phyloP scores from a whole-genome alignment of 345 rosid species.

The Xanthoceras sorbifolium region DNA sequence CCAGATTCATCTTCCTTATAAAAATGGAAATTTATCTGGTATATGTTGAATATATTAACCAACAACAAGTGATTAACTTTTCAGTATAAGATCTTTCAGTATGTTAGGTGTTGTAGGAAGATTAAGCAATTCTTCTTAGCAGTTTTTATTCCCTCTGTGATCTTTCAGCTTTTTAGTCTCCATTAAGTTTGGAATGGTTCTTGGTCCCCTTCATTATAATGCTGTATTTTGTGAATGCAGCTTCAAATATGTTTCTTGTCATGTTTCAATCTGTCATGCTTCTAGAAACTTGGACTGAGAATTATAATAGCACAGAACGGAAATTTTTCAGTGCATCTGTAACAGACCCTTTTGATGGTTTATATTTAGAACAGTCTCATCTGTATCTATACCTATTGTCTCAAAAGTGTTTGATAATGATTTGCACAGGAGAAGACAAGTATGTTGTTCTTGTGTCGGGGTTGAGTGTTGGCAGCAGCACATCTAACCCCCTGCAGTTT shows the following conservation, averaged over 20 bases:
- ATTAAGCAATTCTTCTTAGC: background rate
- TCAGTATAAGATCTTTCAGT: background rate
- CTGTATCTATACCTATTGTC: constrained; percentile 17
- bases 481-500: constrained; percentile 77
- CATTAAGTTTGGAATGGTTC: background rate
- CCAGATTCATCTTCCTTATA: background rate
- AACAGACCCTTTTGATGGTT: background rate
- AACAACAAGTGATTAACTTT: background rate
- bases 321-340: background rate
- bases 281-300: background rate
- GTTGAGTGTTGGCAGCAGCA: constrained; percentile 64
- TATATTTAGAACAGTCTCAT: background rate
- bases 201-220: background rate
- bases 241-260: background rate
- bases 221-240: background rate
- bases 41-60: background rate
- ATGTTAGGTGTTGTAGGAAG: background rate
- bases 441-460: constrained; percentile 85
- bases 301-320: background rate
- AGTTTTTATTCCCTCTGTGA: background rate
- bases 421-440: constrained; percentile 74
- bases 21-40: background rate
- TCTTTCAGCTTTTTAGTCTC: background rate
- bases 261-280: background rate
- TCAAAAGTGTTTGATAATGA: constrained; percentile 26